Evolutionary conservation across 139 green algal genomes (phyloP).

Genomic region (Chlamydomonas schloesseri): DNA sequence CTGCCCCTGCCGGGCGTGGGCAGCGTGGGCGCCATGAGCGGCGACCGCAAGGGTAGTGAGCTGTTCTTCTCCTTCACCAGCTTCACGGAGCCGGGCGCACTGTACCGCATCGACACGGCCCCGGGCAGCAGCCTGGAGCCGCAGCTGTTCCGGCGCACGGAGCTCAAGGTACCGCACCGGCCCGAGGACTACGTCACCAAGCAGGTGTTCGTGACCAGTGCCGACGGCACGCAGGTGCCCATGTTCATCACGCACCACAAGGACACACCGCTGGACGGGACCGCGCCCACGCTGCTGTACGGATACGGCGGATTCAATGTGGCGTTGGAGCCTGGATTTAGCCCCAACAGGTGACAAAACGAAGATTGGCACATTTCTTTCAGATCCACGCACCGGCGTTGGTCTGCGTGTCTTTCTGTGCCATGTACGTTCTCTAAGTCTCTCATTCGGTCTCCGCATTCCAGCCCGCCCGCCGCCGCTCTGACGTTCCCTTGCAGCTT

Average conservation of each 20-base stretch:
- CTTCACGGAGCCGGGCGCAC: conserved; percentile 65
- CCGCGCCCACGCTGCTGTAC: conserved; percentile 88
- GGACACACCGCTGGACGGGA: conserved; percentile 71
- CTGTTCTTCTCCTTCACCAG: conserved; percentile 86
- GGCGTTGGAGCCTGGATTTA: conserved; percentile 87
- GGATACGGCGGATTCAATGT: conserved; percentile 97
- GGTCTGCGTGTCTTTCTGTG: too few relatives aligned
- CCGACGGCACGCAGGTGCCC: conserved; percentile 87
- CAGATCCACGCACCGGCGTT: too few relatives aligned
- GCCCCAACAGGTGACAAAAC: conserved; percentile 52
- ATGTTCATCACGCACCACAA: conserved; percentile 89
- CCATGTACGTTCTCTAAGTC: too few relatives aligned
- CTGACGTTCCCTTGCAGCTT: too few relatives aligned
- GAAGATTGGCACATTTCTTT: too few relatives aligned
- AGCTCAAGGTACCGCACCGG: conserved; percentile 72
- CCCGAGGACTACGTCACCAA: conserved; percentile 79
- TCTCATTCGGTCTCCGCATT: too few relatives aligned
- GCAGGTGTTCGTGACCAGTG: conserved; percentile 88
- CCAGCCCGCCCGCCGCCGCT: too few relatives aligned
- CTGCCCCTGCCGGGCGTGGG: conserved; percentile 79
- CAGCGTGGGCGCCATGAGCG: conserved; percentile 68
- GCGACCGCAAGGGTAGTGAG: conserved; percentile 70
- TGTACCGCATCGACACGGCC: conserved; percentile 71
- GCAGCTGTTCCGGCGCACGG: conserved; percentile 77
- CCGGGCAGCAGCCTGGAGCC: conserved; percentile 44